These are phyloP conservation scores for Pelargonium cotyledonis DNA, from an alignment of 441 rosid genomes.

Conservation along the genomic window DNA sequence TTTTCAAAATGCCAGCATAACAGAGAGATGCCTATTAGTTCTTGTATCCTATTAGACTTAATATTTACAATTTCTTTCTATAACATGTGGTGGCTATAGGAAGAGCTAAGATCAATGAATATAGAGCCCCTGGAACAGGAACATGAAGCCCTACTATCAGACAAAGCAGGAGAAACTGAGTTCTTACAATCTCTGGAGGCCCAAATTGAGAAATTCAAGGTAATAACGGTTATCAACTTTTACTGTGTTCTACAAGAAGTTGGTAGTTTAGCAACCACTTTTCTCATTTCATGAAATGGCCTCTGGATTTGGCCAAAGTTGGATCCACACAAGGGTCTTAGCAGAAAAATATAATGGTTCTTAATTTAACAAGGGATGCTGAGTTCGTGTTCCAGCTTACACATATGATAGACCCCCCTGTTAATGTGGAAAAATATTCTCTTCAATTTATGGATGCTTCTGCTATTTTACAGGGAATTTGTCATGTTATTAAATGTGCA, in stretches of 20 bases:
- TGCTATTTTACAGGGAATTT: slow-evolving; percentile 35
- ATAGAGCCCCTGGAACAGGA: slow-evolving; percentile 45
- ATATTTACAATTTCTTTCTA: slow-evolving; percentile 3
- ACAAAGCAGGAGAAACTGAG: slow-evolving; percentile 49
- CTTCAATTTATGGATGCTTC: slow-evolving; percentile 7
- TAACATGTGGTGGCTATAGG: slow-evolving; percentile 30
- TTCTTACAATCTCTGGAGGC: slow-evolving; percentile 40
- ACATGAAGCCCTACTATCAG: slow-evolving; percentile 42
- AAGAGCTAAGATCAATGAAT: slow-evolving; percentile 51
- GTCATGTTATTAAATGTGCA: slow-evolving; percentile 35
- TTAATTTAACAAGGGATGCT: not conserved
- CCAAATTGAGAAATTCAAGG: slow-evolving; percentile 52
- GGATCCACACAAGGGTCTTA: slow-evolving; percentile 4
- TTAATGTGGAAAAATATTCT: not conserved
- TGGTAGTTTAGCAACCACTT: not conserved
- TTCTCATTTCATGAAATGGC: slow-evolving; percentile 3
- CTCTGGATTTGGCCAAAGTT: slow-evolving; percentile 8
- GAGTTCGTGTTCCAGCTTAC: not conserved
- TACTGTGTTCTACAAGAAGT: not conserved
- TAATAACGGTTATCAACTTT: slow-evolving; percentile 18
- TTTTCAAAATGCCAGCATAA: not conserved
- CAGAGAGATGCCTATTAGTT: not conserved
- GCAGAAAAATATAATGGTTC: slow-evolving; percentile 3
- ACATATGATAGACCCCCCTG: not conserved
- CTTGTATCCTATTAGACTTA: not conserved